Conservation (phyloP, 805 yeast species). For the Cyberlindnera mississippiensis region DNA sequence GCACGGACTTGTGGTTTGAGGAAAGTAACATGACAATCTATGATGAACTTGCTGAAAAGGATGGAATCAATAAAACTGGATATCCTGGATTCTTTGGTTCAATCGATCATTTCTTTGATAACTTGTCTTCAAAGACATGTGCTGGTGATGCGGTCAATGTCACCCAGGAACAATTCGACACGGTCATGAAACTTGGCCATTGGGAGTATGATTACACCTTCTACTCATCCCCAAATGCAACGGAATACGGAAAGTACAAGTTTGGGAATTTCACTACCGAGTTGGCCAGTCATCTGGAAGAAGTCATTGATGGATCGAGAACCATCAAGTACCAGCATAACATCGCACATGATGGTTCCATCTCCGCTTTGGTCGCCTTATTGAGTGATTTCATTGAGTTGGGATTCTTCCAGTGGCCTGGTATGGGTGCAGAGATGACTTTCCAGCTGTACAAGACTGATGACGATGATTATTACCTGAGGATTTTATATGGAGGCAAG, state of each 20-base stretch:
- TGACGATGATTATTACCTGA: slow-evolving; percentile 27
- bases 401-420: slow-evolving; percentile 40
- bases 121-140: slow-evolving; percentile 37
- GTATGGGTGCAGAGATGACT: slow-evolving; percentile 42
- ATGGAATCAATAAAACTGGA: slow-evolving; percentile 20
- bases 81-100: slow-evolving; percentile 28
- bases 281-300: slow-evolving; percentile 29
- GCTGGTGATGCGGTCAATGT: slow-evolving; percentile 34
- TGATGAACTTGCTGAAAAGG: slow-evolving; percentile 23
- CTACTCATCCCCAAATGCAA: slow-evolving; percentile 32
- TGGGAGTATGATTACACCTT: slow-evolving; percentile 41
- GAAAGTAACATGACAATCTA: slow-evolving; percentile 31
- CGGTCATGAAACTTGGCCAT: slow-evolving; percentile 40
- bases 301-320: slow-evolving; percentile 28
- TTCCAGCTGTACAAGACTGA: slow-evolving; percentile 35
- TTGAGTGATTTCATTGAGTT: slow-evolving; percentile 29
- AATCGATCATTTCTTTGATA: slow-evolving; percentile 41
- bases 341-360: slow-evolving; percentile 41
- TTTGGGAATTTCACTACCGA: slow-evolving; percentile 38
- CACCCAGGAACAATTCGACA: slow-evolving; percentile 31
- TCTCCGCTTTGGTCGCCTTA: slow-evolving; percentile 33
- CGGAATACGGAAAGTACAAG: slow-evolving; percentile 31
- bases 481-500: slow-evolving; percentile 35
- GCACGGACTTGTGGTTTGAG: slow-evolving; percentile 33
- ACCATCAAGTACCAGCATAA: slow-evolving; percentile 35